Evolutionary conservation across 768 basidiomycete species (phyloP).

Genomic region (Udeniomyces megalosporus): DNA sequence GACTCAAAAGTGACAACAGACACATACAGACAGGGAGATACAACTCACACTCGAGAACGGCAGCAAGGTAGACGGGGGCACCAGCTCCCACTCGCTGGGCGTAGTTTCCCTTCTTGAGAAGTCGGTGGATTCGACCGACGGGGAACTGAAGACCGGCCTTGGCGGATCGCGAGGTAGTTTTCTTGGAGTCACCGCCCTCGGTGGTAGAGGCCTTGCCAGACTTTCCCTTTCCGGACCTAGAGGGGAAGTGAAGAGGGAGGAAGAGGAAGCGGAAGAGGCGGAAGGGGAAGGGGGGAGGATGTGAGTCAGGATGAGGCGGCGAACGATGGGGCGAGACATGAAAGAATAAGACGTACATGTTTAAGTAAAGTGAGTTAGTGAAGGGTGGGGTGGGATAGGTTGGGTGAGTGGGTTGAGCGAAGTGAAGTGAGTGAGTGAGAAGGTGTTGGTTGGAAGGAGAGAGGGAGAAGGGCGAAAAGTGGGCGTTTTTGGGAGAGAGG

Average conservation of each 20-base stretch:
- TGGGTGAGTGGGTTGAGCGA: neutral
- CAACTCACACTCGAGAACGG: slow-evolving; percentile 79
- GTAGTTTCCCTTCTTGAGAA: slow-evolving; percentile 45
- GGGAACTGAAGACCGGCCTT: slow-evolving; percentile 52
- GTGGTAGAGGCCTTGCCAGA: slow-evolving; percentile 34
- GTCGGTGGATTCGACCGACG: slow-evolving; percentile 76
- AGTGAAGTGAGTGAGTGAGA: no score
- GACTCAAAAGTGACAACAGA: neutral
- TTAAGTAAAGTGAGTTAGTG: neutral
- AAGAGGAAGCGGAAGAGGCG: neutral
- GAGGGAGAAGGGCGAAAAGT: neutral
- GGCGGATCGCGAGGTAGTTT: slow-evolving; percentile 51
- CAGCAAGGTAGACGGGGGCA: slow-evolving; percentile 85
- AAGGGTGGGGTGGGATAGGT: neutral
- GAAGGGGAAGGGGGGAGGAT: neutral
- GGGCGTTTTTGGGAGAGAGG: neutral
- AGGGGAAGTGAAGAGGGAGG: neutral
- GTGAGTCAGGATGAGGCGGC: neutral
- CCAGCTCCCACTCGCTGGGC: slow-evolving; percentile 69
- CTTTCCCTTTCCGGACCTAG: slow-evolving; percentile 19
- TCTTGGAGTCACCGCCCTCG: slow-evolving; percentile 29
- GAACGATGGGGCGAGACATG: neutral
- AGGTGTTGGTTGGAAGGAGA: no score
- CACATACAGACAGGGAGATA: slow-evolving; percentile 39
- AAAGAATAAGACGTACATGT: neutral